Percentiles rank a stretch among this genome's conserved stretches.
phyloP scores from a whole-genome alignment of 2,329 filamentous ascomycete genomes.

The Ophiostoma sp. region DNA sequence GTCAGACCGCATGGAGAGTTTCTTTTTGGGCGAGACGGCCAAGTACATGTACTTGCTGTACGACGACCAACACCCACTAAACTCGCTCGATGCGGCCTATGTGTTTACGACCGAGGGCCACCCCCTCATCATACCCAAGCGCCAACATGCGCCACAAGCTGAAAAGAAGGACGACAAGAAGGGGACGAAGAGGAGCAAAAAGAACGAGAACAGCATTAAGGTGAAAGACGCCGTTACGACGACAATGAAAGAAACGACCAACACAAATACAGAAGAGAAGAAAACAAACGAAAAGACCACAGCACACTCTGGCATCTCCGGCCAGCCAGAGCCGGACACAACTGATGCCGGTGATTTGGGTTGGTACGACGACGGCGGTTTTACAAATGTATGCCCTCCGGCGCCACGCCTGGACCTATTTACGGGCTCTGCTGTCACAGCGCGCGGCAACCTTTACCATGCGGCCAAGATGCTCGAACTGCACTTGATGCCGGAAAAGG shows the following conservation, averaged over 20 bases:
- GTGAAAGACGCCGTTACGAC: neutral
- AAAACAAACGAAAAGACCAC: neutral
- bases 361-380: constrained; percentile 46
- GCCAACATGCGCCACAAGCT: constrained; percentile 30
- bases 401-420: constrained; percentile 62
- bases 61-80: constrained; percentile 80
- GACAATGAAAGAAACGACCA: neutral
- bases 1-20: constrained; percentile 96
- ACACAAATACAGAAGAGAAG: neutral
- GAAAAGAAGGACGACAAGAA: constrained; percentile 27
- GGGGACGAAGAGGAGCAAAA: neutral
- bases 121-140: constrained; percentile 74
- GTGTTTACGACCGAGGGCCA: constrained; percentile 98
- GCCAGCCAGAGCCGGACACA: constrained; percentile 5
- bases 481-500: constrained; percentile 53
- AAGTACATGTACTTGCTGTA: constrained; percentile 96
- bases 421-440: constrained; percentile 75
- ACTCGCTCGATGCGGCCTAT: constrained; percentile 79
- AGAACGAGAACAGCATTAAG: neutral
- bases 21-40: constrained; percentile 93
- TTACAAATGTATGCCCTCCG: constrained; percentile 65
- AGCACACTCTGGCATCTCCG: constrained; percentile 2
- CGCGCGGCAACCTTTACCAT: constrained; percentile 80
- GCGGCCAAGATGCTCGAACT: constrained; percentile 82
- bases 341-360: constrained; percentile 38